Evolutionary conservation across 1,284 basidiomycete species (phyloP), one percentile per base, ranked within the genome.

Genomic region (Trametes sp.): DNA sequence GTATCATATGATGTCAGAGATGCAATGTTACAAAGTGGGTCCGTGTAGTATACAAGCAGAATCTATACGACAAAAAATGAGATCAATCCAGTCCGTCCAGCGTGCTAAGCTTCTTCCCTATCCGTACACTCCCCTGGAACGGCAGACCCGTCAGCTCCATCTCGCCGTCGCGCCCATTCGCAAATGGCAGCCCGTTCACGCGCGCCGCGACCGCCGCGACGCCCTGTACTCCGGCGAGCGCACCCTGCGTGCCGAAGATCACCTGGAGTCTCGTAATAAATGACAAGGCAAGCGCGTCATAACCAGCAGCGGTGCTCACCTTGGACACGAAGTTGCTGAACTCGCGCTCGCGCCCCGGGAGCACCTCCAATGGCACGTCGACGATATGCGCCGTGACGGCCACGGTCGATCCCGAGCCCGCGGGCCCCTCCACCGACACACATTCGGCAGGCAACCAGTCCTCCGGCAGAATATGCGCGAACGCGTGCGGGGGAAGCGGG

Each of bases 321-420:
- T 93, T 93, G 66, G 82, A 77, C 19, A 93, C 84, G 64, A 93
- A 93, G 62, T 82, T 80, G 62, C 88, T 86, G 67, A 93, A 92
- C 67, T 90, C 84, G 62, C 81, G 84, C 73, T 92, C 82, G 49
- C 91, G 81, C 4, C 91, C 90, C 0, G 90, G 89, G 1, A 93
- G 77, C 19, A 93, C 89, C 61, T 91, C 78, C 29, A 93, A 76
- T 13, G 91, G 90, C 16, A 92, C 87, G 68, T 93, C 88, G 0
- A 82, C 80, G 48, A 93, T 83, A 65, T 81, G 80, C 4, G 91
- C 89, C 0, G 81, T 80, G 4, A 93, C 84, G 2, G 78, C 77
- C 66, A 87, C 87, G 8, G 79, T 77, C 1, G 83, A 79, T 0
- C 87, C 87, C 23, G 84, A 83, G 2, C 76, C 82, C 24, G 79